phyloP scores from a whole-genome alignment of 2,329 filamentous ascomycete genomes.

The Diaporthe capsici region DNA sequence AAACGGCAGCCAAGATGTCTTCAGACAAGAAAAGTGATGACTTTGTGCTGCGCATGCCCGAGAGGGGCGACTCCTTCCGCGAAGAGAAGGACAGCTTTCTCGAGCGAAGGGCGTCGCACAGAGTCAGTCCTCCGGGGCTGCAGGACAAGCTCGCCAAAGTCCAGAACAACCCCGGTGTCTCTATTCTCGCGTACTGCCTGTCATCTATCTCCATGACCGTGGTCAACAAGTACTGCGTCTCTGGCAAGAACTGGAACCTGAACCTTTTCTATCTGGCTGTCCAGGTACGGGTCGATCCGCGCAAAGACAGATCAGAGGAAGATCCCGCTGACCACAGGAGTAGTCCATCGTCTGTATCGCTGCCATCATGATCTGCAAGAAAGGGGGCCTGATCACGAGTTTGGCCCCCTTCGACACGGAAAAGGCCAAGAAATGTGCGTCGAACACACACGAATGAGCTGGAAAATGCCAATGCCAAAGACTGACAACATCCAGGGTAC shows the following conservation, averaged over 20 bases:
- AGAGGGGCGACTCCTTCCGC: conserved; percentile 66
- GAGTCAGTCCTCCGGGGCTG: conserved; percentile 52
- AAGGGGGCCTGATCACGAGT: conserved; percentile 84
- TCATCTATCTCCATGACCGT: conserved; percentile 99
- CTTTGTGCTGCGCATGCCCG: conserved; percentile 79
- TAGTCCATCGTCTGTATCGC: conserved; percentile 91
- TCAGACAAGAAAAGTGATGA: conserved; percentile 91
- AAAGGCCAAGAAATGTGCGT: conserved; percentile 92
- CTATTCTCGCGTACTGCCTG: conserved; percentile 91
- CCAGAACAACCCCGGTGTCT: conserved; percentile 82
- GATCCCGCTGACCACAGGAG: conserved; percentile 40
- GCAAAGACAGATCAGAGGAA: not conserved
- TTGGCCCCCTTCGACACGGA: conserved; percentile 85
- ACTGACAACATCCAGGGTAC: conserved; percentile 76
- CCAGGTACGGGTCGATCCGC: conserved; percentile 76
- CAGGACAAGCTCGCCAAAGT: conserved; percentile 62
- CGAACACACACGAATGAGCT: not conserved
- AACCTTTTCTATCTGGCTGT: conserved; percentile 95
- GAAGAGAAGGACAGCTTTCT: conserved; percentile 68
- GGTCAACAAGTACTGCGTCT: conserved; percentile 99
- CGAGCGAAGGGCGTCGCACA: conserved; percentile 57
- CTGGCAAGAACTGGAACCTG: conserved; percentile 90
- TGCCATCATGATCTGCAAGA: conserved; percentile 87
- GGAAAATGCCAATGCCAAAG: not conserved
- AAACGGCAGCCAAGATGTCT: conserved; percentile 69